Base-by-base conservation (phyloP, 2,329 filamentous ascomycete genomes). In the Clonostachys chloroleuca region DNA sequence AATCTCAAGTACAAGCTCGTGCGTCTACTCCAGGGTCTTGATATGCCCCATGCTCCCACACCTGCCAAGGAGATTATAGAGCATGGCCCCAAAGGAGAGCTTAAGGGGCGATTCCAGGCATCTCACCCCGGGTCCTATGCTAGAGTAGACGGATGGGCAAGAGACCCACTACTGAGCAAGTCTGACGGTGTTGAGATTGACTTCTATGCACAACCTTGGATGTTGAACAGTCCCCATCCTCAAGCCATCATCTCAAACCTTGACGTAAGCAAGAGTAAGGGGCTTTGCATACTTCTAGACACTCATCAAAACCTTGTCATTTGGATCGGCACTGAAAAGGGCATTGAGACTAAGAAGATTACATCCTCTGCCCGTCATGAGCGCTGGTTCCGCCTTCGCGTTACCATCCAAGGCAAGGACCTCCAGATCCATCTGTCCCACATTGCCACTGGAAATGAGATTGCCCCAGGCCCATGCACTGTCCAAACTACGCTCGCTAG, bases 331-430 rank as follows among this genome's bases (percentile, higher is more conserved):
- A 44, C 17, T 4, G 42, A n/a, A n/a, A 14, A 14, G 12, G 13
- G 24, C 17, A 33, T 44, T 6, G 42, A 44, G 24, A 30, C 14
- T 10, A 16, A 42, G 14, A n/a, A 40, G 16, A 45, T 34, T 24
- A 18, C 41, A 18, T 14, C 33, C 13, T 13, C 16, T 6, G 18
- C 46, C 13, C 39, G 39, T n/a, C 43, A 34, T 8, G 37, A 42
- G 47, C 34, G 51, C 37, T 52, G 51, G 51, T 34, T 51, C 30
- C 34, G 49, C 10, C 34, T 47, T 17, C 44, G 40, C 16, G 20
- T 52, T 8, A 42, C 24, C 12, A 35, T 52, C 18, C 14, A 43
- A 14, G 47, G 49, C 6, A 47, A 39, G 42, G 49, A 18, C 2
- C 33, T 52, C 5, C 42, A 36, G 14, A 35, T 45, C 10, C 43